These are phyloP conservation scores for Pythium phragmitis DNA, from an alignment of 352 stramenopile genomes.

Conservation along the genomic window DNA sequence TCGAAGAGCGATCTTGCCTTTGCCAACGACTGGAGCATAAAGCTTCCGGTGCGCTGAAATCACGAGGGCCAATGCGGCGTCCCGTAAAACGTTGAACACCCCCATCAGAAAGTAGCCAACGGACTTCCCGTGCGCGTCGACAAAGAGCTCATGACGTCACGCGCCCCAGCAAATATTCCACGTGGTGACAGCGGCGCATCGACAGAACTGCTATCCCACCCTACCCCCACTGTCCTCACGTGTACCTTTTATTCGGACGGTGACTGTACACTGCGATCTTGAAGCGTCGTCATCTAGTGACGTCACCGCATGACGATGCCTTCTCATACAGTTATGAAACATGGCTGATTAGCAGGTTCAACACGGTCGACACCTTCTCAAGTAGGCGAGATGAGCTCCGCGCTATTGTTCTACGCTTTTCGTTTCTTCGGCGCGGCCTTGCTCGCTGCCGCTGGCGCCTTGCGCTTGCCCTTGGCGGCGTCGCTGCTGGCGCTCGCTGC, in stretches of 20 bases:
- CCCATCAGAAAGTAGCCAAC: neutral
- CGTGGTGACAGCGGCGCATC: conserved; percentile 18
- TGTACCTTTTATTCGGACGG: conserved; percentile 3
- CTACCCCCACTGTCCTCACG: conserved; percentile 2
- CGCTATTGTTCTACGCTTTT: conserved; percentile 21
- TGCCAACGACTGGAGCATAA: too few relatives aligned
- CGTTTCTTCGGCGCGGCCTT: conserved; percentile 60
- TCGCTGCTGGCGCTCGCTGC: conserved; percentile 9
- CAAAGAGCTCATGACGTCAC: conserved; percentile 18
- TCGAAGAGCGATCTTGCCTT: too few relatives aligned
- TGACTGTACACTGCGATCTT: conserved; percentile 16
- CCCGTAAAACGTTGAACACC: too few relatives aligned
- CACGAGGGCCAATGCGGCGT: too few relatives aligned
- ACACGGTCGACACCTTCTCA: neutral
- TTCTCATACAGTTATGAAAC: neutral
- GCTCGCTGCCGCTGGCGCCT: conserved; percentile 31
- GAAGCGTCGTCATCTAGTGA: conserved; percentile 15
- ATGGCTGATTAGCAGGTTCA: conserved; percentile 9
- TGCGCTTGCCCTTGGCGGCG: conserved; percentile 45
- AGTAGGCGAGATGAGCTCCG: too few relatives aligned
- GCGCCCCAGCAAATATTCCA: neutral
- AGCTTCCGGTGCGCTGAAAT: neutral
- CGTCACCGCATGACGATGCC: conserved; percentile 6
- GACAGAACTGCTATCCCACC: conserved; percentile 1
- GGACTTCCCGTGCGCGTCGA: neutral